These are phyloP conservation scores for Salix brachista DNA, from an alignment of 345 rosid genomes.

Conservation along the genomic window DNA sequence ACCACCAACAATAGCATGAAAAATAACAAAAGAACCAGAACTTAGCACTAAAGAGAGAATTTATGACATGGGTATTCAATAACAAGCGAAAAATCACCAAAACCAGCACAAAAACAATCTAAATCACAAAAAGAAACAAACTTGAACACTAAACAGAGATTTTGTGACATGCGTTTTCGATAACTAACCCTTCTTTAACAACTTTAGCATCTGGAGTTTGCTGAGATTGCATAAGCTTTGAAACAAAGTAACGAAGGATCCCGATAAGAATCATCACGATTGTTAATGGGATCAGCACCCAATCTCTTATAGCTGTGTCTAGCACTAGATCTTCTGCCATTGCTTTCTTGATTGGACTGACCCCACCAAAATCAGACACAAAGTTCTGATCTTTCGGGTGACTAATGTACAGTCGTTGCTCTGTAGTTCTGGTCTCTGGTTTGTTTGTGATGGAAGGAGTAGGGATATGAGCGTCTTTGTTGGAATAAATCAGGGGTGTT, in stretches of 20 bases:
- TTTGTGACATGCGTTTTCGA: background rate
- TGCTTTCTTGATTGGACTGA: background rate
- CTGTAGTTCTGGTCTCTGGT: background rate
- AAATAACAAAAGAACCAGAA: background rate
- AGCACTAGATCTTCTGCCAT: conserved; percentile 98
- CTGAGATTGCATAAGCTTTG: conserved; percentile 84
- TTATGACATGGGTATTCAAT: background rate
- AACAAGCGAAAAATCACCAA: background rate
- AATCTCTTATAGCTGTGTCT: conserved; percentile 92
- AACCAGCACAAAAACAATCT: background rate
- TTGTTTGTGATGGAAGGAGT: background rate
- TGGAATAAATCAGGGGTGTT: background rate
- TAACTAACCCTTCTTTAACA: conserved; percentile 77
- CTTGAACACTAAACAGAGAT: background rate
- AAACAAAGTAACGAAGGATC: conserved; percentile 76
- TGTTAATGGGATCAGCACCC: conserved; percentile 90
- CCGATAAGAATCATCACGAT: conserved; percentile 94
- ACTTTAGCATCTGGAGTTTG: conserved; percentile 76
- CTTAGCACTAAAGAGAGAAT: background rate
- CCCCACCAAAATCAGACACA: background rate
- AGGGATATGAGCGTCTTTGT: background rate
- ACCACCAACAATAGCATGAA: background rate
- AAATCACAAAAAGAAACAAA: background rate
- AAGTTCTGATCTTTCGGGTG: background rate
- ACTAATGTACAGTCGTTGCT: background rate